phyloP scores from a whole-genome alignment of 1,284 basidiomycete genomes.

The Ganoderma multipileum region DNA sequence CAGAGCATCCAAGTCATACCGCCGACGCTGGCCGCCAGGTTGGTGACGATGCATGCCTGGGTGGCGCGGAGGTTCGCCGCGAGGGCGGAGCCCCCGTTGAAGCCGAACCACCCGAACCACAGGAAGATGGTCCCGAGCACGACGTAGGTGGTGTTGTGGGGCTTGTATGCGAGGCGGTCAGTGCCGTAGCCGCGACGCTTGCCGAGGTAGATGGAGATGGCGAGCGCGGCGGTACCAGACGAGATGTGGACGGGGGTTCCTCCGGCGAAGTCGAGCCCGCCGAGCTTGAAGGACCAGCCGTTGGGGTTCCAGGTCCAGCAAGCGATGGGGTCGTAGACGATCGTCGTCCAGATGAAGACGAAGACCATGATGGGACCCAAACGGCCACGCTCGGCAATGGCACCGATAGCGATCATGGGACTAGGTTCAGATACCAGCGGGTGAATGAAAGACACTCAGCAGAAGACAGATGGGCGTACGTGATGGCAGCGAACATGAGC shows the following conservation, averaged over 20 bases:
- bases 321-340: slow-evolving; percentile 94
- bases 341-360: slow-evolving; percentile 90
- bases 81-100: slow-evolving; percentile 88
- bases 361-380: slow-evolving; percentile 91
- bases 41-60: slow-evolving; percentile 93
- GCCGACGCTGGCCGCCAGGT: slow-evolving; percentile 85
- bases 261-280: slow-evolving; percentile 94
- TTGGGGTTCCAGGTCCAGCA: slow-evolving; percentile 95
- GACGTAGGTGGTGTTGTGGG: slow-evolving; percentile 88
- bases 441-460: not conserved
- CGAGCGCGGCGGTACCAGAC: slow-evolving; percentile 90
- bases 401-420: slow-evolving; percentile 88
- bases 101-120: slow-evolving; percentile 99
- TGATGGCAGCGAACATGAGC: slow-evolving; percentile 89
- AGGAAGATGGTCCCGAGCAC: slow-evolving; percentile 93
- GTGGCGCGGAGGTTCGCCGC: slow-evolving; percentile 89
- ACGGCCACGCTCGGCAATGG: slow-evolving; percentile 90
- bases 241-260: slow-evolving; percentile 96
- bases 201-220: slow-evolving; percentile 93
- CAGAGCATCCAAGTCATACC: slow-evolving; percentile 96
- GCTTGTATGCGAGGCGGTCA: slow-evolving; percentile 89
- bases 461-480: slow-evolving; percentile 45
- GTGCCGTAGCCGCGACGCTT: slow-evolving; percentile 93
- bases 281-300: slow-evolving; percentile 85
- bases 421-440: slow-evolving; percentile 38